Evolutionary conservation across 129 eudicot genomes (phyloP), one percentile per base, ranked within the genome.

Genomic region (Tagetes patula): DNA sequence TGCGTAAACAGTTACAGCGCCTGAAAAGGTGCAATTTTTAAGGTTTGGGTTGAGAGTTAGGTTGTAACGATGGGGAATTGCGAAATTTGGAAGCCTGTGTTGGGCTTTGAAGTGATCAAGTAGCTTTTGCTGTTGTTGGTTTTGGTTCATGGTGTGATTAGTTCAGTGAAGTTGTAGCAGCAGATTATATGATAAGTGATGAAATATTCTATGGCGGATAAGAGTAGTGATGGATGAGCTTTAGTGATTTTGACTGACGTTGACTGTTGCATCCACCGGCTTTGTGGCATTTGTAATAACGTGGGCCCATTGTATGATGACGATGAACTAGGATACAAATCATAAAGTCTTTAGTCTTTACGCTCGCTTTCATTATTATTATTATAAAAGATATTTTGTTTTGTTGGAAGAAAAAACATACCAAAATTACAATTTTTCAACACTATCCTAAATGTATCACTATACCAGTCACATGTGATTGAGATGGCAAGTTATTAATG

Each of bases 11-110:
- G 6, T 6, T 47, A 85, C 76, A 10, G 27, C 34, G 59, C 89
- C 86, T 11, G 86, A 82, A 50, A 85, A 85, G 49, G 7, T 75
- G 79, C 80, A 85, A 1, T 71, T 8, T 20, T 53, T 8, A 34
- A 85, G 84, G 60, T 85, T 30, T 5, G 82, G 84, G 56, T 75
- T 82, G 10, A 85, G 77, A 58, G 81, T 76, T 58, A 82, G 75
- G 62, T 75, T 73, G 62, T 85, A 82, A 49, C 71, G 86, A 47
- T 56, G 73, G 33, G 86, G 89, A 60, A 71, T 69, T 48, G 86
- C 89, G 68, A 82, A 82, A 14, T 73, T 79, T 11, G 89, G 89
- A 30, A 85, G 89, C 72, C 89, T 76, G 72, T 14, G 37, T 67
- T 82, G 86, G 70, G 80, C 89, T 82, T 82, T 82, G 59, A 85